Base-by-base conservation (phyloP, 2,329 filamentous ascomycete genomes). In the Phialophora verrucosa region DNA sequence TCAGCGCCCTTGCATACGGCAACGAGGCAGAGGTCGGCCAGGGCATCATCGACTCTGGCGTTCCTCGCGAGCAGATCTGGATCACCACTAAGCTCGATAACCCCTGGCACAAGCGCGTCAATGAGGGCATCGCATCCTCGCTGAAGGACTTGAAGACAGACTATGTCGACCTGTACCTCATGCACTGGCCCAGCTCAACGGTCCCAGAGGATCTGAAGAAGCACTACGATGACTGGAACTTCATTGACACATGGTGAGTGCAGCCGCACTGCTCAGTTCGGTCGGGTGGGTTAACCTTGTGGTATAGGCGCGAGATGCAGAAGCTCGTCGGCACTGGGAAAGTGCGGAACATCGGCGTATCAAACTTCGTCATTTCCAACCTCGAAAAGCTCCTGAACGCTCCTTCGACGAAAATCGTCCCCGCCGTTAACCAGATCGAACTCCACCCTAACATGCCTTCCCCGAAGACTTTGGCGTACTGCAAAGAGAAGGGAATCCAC, bases 71-170 rank as follows among this genome's bases (percentile, higher is more conserved):
- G 63, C 80, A 90, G 73, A 86, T 91, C 76, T 91, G 87, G 84
- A 78, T 91, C 65, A 94, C 91, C 60, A 92, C 91, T 73, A 96
- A 95, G 84, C 86, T 94, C 62, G 87, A 91, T 83, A 93, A 93
- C 84, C 85, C 89, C 59, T 90, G 88, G 85, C 89, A 90, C 78
- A 87, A 86, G 32, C 90, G 93, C 80, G 72, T 73, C 6, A 69
- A 70, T 1, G 87, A 90, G 80, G 84, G 86, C 68, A 89, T 89
- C 31, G 79, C 83, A 47, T 85, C 89, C 75, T 89, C 84, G 27
- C 81, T 91, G 65, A 82, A 85, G 75, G 85, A 83, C 71, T 81
- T 91, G 20, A 85, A 85, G 53, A 82, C 83, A 20, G 85, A 88
- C 72, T 91, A 91, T 72, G 82, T 91, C 67, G 89, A 91, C 76